Evolutionary conservation across 345 rosid genomes (phyloP).

Genomic region (Aquilaria malaccensis): DNA sequence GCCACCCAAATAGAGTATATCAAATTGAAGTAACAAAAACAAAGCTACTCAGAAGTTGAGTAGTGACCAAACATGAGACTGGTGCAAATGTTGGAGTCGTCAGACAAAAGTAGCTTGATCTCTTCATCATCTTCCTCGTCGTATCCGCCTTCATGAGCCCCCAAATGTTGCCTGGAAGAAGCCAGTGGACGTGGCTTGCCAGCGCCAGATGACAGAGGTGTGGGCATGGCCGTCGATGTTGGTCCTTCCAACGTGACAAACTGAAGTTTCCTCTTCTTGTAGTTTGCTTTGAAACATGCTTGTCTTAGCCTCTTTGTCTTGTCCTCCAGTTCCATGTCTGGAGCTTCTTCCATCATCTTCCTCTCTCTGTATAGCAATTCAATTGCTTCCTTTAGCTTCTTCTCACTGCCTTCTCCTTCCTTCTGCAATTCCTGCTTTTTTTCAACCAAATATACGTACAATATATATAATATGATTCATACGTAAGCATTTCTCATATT

Average conservation of each 20-base stretch:
- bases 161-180: neutral
- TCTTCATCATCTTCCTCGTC: neutral
- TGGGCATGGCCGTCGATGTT: neutral
- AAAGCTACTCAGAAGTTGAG: too few species aligned
- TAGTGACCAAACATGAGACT: too few species aligned
- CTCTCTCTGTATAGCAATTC: slow-evolving; percentile 53
- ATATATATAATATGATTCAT: neutral
- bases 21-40: too few species aligned
- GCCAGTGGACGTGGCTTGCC: neutral
- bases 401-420: slow-evolving; percentile 22
- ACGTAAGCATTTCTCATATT: neutral
- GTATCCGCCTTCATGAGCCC: neutral
- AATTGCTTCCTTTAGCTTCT: slow-evolving; percentile 31
- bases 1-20: too few species aligned
- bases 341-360: slow-evolving; percentile 53
- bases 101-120: too few species aligned
- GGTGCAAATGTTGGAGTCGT: neutral
- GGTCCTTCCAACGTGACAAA: too few species aligned
- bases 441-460: too few species aligned
- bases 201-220: neutral
- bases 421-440: slow-evolving; percentile 22
- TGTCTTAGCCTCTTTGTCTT: slow-evolving; percentile 68
- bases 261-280: slow-evolving; percentile 46
- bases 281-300: slow-evolving; percentile 76
- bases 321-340: slow-evolving; percentile 42